These are phyloP conservation scores for Gastrodia elata DNA, from an alignment of 106 monocot species.

Conservation along the genomic window DNA sequence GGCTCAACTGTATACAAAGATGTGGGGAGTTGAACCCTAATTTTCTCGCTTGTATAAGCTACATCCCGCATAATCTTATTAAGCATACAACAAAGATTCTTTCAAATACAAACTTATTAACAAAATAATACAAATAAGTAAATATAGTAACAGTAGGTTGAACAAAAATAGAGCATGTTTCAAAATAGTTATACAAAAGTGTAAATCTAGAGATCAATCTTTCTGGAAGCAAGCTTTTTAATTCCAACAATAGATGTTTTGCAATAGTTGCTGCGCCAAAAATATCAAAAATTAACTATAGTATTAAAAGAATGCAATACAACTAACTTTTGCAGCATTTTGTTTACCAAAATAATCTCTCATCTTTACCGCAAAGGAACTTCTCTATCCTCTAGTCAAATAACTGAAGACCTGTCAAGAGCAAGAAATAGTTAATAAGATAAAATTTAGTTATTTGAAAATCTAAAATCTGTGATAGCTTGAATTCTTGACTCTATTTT, in stretches of 20 bases:
- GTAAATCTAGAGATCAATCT: constrained; percentile 21
- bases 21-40: no score
- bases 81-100: no score
- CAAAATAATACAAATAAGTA: no score
- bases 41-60: no score
- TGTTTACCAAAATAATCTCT: constrained; percentile 53
- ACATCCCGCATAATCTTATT: no score
- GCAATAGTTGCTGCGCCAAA: constrained; percentile 46
- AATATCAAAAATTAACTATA: neutral
- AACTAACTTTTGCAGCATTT: neutral
- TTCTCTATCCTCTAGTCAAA: constrained; percentile 24
- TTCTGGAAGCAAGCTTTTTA: constrained; percentile 31
- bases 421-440: neutral
- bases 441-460: neutral
- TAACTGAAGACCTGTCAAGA: constrained; percentile 15
- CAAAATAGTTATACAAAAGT: no score
- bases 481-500: constrained; percentile 35
- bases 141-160: no score
- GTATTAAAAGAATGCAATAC: neutral
- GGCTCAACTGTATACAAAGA: no score
- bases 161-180: no score
- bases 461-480: constrained; percentile 14
- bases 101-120: no score
- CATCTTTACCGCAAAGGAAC: constrained; percentile 30
- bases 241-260: constrained; percentile 51